phyloP scores from a whole-genome alignment of 495 filamentous ascomycete genomes.

The Podospora didyma region DNA sequence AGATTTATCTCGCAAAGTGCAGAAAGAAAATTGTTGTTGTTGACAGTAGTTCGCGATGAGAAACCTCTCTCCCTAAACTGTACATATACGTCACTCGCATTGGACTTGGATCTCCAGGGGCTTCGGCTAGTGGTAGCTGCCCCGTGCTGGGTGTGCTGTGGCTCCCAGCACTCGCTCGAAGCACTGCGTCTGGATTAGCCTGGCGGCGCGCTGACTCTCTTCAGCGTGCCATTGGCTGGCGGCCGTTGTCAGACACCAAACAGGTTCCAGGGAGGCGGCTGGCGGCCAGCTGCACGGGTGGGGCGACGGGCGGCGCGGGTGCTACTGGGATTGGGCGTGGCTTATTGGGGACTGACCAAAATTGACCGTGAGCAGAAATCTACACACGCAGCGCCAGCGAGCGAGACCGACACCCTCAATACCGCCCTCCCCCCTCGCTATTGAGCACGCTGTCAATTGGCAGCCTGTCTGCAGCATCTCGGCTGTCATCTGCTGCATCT shows the following conservation, averaged over 20 bases:
- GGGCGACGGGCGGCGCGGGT: constrained; percentile 12
- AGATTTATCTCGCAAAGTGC: too few relatives aligned
- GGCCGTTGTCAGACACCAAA: neutral
- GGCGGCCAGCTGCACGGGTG: constrained; percentile 20
- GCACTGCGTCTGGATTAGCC: too few relatives aligned
- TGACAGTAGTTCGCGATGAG: too few relatives aligned
- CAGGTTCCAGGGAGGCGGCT: constrained; percentile 13
- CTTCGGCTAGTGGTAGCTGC: too few relatives aligned
- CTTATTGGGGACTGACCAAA: constrained; percentile 32
- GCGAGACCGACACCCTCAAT: constrained; percentile 3
- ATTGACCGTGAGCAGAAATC: constrained; percentile 38
- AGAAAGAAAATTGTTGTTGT: too few relatives aligned
- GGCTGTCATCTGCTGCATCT: neutral
- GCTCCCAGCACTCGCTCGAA: too few relatives aligned
- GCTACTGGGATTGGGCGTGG: constrained; percentile 18
- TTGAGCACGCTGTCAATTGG: constrained; percentile 7
- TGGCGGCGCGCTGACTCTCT: neutral
- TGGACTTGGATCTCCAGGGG: too few relatives aligned
- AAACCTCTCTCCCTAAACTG: too few relatives aligned
- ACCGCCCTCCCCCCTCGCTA: constrained; percentile 7
- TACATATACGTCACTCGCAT: too few relatives aligned
- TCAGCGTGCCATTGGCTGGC: neutral
- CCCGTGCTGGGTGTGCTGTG: too few relatives aligned
- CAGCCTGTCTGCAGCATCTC: neutral
- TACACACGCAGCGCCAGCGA: constrained; percentile 14